Percentiles rank a stretch among this genome's conserved stretches.
Conservation (phyloP, 805 yeast species). For the Henningerozyma blattae region DNA sequence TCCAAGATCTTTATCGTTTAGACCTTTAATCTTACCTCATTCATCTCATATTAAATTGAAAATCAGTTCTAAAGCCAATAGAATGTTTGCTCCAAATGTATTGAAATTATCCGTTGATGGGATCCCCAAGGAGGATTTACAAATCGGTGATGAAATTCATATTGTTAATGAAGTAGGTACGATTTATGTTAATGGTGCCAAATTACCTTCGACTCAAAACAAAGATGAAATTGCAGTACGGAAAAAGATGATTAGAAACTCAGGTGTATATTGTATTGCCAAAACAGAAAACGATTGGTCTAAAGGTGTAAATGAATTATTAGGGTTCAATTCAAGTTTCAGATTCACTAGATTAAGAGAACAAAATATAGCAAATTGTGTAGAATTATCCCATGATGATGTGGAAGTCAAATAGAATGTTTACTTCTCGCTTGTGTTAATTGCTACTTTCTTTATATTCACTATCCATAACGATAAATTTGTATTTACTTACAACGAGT, state of each 20-base stretch:
- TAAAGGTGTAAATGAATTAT: slow-evolving; percentile 69
- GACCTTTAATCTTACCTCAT: slow-evolving; percentile 77
- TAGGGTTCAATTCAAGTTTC: slow-evolving; percentile 83
- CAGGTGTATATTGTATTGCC: slow-evolving; percentile 84
- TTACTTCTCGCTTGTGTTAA: too few relatives aligned
- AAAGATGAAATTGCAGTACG: slow-evolving; percentile 7
- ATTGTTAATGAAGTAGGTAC: slow-evolving; percentile 56
- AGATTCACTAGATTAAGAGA: slow-evolving; percentile 29
- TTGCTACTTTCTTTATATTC: too few relatives aligned
- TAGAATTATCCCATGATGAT: too few relatives aligned
- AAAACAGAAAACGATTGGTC: slow-evolving; percentile 85
- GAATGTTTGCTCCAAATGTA: slow-evolving; percentile 18
- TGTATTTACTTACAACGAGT: too few relatives aligned
- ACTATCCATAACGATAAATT: too few relatives aligned
- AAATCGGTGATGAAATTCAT: slow-evolving; percentile 71
- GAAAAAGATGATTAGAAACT: slow-evolving; percentile 16
- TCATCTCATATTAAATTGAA: slow-evolving; percentile 60
- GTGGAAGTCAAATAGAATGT: too few relatives aligned
- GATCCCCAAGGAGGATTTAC: slow-evolving; percentile 53
- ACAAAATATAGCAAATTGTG: too few relatives aligned
- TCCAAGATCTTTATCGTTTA: slow-evolving; percentile 79
- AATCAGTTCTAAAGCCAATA: slow-evolving; percentile 35
- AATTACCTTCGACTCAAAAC: slow-evolving; percentile 28
- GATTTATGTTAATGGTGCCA: slow-evolving; percentile 39
- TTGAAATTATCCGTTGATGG: slow-evolving; percentile 77